phyloP scores from a whole-genome alignment of 331 rosid genomes.

The Telfairia occidentalis region DNA sequence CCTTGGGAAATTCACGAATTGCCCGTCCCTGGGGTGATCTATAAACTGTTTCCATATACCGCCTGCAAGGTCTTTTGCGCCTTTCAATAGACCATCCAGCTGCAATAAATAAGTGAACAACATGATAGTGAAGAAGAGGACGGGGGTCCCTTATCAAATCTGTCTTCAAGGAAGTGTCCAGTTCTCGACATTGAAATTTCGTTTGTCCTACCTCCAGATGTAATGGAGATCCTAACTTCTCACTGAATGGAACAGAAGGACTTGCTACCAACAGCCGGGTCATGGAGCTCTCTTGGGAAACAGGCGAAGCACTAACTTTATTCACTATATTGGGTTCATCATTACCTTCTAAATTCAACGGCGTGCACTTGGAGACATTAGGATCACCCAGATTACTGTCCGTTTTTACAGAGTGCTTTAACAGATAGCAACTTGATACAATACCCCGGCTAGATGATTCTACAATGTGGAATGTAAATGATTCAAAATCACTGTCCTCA shows the following conservation, averaged over 20 bases:
- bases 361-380: constrained; percentile 30
- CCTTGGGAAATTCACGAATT: constrained; percentile 70
- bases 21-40: constrained; percentile 62
- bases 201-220: constrained; percentile 37
- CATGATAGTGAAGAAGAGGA: constrained; percentile 40
- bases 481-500: constrained; percentile 30
- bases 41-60: constrained; percentile 53
- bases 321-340: constrained; percentile 34
- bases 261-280: constrained; percentile 49
- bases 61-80: constrained; percentile 65
- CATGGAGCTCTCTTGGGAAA: constrained; percentile 78
- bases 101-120: constrained; percentile 42
- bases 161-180: constrained; percentile 26
- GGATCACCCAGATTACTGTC: constrained; percentile 26
- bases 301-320: constrained; percentile 67
- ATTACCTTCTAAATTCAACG: constrained; percentile 25
- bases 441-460: constrained; percentile 78
- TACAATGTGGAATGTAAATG: constrained; percentile 45
- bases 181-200: constrained; percentile 23
- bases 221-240: constrained; percentile 41
- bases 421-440: constrained; percentile 51
- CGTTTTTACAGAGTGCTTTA: constrained; percentile 35
- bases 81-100: constrained; percentile 77
- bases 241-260: constrained; percentile 30
- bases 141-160: constrained; percentile 53